Evolutionary conservation across 331 rosid genomes (phyloP), one percentile per base, ranked within the genome.

Genomic region (Erythrophleum ivorense): DNA sequence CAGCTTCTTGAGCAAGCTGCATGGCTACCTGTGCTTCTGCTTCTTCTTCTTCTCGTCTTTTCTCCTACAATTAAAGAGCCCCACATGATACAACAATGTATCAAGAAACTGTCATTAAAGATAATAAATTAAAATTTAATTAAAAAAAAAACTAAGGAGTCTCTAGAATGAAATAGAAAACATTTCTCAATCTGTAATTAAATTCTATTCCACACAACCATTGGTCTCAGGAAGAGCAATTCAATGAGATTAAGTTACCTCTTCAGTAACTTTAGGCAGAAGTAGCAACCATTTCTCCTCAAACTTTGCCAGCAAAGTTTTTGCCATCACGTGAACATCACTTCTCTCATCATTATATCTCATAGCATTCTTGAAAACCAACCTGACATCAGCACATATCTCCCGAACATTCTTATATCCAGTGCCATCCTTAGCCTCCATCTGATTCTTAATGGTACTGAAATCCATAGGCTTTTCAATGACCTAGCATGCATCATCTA

Each of bases 381-480:
- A 73, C 80, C 96, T 89, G 85, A 93, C 96, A 84, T 95, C 98
- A 57, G 91, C 75, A 86, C 92, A 91, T 73, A 91, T 85, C 59
- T 93, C 98, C 48, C 94, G 85, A 43, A 93, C 91, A 68, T 95
- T 88, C 87, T 89, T 95, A 85, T 95, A 95, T 75, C 94, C 96
- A 67, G 97, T 89, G 68, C 96, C 96, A 82, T 91, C 97, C 79
- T 89, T 90, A 63, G 90, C 91, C 71, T 93, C 98, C 96, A 93
- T 93, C 85, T 93, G 99, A 83, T 95, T 95, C 85, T 90, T 93
- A 50, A 93, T 89, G 4, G 99, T 93, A 75, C 91, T 84, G 79
- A 95, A 91, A 87, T 95, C 99, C 99, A 95, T 95, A 78, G 99
- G 98, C 86, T 93, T 95, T 89, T 95, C 96, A 85, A 95, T 95